Evolutionary conservation across 805 yeast species (phyloP).

Genomic region (Kodamaea sagamina): DNA sequence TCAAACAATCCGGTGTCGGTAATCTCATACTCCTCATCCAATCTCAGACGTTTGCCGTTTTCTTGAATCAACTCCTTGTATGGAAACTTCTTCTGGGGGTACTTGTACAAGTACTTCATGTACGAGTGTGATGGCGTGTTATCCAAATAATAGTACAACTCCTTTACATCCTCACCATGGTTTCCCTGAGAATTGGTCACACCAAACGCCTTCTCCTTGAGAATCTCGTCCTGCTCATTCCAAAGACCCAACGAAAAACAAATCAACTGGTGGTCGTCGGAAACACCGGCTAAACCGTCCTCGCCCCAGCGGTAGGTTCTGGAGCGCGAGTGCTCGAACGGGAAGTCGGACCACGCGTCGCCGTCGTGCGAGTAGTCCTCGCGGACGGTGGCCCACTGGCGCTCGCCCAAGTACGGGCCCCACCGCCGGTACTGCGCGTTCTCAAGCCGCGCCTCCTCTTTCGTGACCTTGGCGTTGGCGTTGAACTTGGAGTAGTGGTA

Average conservation of each 20-base stretch:
- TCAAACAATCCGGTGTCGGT: slow-evolving; percentile 78
- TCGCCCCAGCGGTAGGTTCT: slow-evolving; percentile 94
- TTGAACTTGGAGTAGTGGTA: slow-evolving; percentile 7
- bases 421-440: slow-evolving; percentile 47
- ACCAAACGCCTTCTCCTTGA: slow-evolving; percentile 86
- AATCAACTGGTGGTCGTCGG: slow-evolving; percentile 77
- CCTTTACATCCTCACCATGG: slow-evolving; percentile 95
- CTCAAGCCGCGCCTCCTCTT: slow-evolving; percentile 40
- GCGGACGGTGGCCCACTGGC: slow-evolving; percentile 74
- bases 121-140: slow-evolving; percentile 92
- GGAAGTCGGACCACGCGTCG: slow-evolving; percentile 87
- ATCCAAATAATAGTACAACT: slow-evolving; percentile 79
- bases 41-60: slow-evolving; percentile 63
- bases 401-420: slow-evolving; percentile 89
- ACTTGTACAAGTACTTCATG: slow-evolving; percentile 88
- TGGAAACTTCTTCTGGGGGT: slow-evolving; percentile 86
- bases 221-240: slow-evolving; percentile 84
- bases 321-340: slow-evolving; percentile 79
- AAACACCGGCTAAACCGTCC: slow-evolving; percentile 89
- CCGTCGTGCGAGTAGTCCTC: slow-evolving; percentile 87
- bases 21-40: slow-evolving; percentile 77
- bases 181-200: slow-evolving; percentile 91
- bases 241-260: slow-evolving; percentile 84
- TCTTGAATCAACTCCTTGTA: slow-evolving; percentile 71
- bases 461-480: slow-evolving; percentile 21